Evolutionary conservation across 2,329 filamentous ascomycete genomes (phyloP), one percentile per base, ranked within the genome.

Genomic region (Cryphonectria radicalis): DNA sequence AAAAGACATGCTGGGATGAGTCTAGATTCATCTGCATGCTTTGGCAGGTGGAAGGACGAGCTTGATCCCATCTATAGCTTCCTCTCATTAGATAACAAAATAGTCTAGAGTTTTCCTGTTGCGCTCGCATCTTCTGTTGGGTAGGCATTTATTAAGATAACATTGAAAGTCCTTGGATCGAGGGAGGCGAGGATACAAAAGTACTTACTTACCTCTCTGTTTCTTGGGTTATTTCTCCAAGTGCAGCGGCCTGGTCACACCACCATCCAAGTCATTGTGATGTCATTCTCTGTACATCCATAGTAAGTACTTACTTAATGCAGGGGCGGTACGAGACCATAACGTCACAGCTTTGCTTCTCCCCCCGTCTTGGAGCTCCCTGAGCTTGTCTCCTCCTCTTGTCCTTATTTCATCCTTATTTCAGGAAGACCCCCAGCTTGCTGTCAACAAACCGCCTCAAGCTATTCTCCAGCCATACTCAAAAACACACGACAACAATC

Each of bases 201-300:
- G 17, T n/a, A 62, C 17, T 14, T 13, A 40, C 37, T 11, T 11
- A 3, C 8, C 17, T 32, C 32, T 32, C 32, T 32, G 32, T 32
- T 28, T 28, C 28, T 28, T 37, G 11, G 8, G 37, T 40, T 7
- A 19, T 22, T 28, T 37, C 17, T 35, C n/a, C 35, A 11, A 8
- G 32, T 63, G 32, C 25, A 35, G 32, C 4, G n/a, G 40, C n/a
- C 42, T 13, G 22, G n/a, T 43, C n/a, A n/a, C 37, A 42, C 37
- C 62, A 43, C n/a, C 42, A 40, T 40, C 59, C 8, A 63, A 66
- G 67, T 73, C 71, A 73, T 73, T 63, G 66, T 73, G 71, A 73
- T 73, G 69, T 73, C 68, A 70, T 70, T 40, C 46, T 46, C 60
- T 22, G 43, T 28, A 42, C 37, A 63, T n/a, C 19, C 43, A 0